phyloP scores from a whole-genome alignment of 2,329 filamentous ascomycete species.

The Dactylella cylindrospora region DNA sequence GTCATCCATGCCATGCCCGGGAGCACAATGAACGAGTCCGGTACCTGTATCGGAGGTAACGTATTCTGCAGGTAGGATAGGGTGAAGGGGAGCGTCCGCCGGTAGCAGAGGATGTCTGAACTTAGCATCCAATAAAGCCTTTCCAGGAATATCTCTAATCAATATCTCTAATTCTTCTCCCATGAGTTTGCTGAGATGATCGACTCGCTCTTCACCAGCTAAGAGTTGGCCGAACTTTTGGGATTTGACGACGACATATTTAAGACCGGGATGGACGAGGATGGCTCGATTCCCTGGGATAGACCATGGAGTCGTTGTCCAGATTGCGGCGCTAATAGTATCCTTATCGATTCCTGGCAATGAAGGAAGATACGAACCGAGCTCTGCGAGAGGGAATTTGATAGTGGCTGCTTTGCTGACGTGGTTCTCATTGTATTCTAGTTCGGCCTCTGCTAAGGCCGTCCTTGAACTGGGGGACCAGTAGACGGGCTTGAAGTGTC shows the following conservation, averaged over 20 bases:
- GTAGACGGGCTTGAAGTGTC: constrained; percentile 79
- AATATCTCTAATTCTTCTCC: constrained; percentile 58
- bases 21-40: constrained; percentile 90
- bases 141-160: constrained; percentile 63
- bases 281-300: constrained; percentile 89
- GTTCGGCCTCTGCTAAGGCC: constrained; percentile 78
- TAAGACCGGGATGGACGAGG: constrained; percentile 72
- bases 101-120: constrained; percentile 73
- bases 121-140: constrained; percentile 64
- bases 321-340: constrained; percentile 77
- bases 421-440: constrained; percentile 79
- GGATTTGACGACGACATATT: constrained; percentile 69
- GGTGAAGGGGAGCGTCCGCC: constrained; percentile 60
- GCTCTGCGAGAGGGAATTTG: constrained; percentile 66
- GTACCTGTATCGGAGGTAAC: constrained; percentile 89
- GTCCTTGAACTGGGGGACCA: constrained; percentile 80
- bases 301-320: constrained; percentile 99
- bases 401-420: constrained; percentile 74
- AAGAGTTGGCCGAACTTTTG: constrained; percentile 64
- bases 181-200: constrained; percentile 59
- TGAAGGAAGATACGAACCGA: constrained; percentile 52
- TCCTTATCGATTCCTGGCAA: constrained; percentile 53
- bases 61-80: constrained; percentile 80
- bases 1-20: constrained; percentile 95
- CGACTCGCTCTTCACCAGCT: constrained; percentile 70